A percentile compares a stretch with the other conserved stretches of the same genome.
phyloP scores from a whole-genome alignment of 192 early-diverging fungal genomes.

The Phycomyces blakesleeanus region DNA sequence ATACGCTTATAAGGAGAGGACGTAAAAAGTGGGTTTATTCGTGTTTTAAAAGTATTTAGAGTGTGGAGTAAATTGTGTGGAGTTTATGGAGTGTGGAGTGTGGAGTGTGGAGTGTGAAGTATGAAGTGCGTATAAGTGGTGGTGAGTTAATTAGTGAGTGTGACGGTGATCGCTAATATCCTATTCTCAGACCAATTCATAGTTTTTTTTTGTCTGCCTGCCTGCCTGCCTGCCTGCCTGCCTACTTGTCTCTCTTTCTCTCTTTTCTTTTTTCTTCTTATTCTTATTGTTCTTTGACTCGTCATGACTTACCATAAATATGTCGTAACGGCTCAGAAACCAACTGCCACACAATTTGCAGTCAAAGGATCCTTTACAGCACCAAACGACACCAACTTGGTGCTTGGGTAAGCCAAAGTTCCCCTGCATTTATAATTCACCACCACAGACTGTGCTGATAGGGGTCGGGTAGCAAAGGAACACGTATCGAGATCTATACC shows the following conservation, averaged over 20 bases:
- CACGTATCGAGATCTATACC: slow-evolving; percentile 59
- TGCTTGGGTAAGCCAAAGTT: slow-evolving; percentile 64
- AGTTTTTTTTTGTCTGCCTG: no score
- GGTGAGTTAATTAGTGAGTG: no score
- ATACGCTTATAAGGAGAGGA: no score
- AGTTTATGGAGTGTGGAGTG: no score
- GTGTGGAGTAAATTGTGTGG: no score
- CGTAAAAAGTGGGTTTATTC: no score
- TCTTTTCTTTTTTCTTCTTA: neutral
- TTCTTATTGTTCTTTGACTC: neutral
- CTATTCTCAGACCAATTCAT: neutral
- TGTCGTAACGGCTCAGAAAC: slow-evolving; percentile 81
- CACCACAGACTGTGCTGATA: neutral
- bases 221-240: no score
- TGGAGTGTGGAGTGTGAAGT: no score
- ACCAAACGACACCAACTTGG: slow-evolving; percentile 63
- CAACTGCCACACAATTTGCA: slow-evolving; percentile 66
- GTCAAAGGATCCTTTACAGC: slow-evolving; percentile 68
- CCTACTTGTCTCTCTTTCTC: no score
- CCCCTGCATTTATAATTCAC: neutral
- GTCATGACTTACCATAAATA: slow-evolving; percentile 56
- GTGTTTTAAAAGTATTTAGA: no score
- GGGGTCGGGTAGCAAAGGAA: slow-evolving; percentile 46
- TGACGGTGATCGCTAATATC: neutral
- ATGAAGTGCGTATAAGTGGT: no score